These are phyloP conservation scores for Fusarium praegraminearum DNA, from an alignment of 2,329 filamentous ascomycete genomes.

Conservation along the genomic window DNA sequence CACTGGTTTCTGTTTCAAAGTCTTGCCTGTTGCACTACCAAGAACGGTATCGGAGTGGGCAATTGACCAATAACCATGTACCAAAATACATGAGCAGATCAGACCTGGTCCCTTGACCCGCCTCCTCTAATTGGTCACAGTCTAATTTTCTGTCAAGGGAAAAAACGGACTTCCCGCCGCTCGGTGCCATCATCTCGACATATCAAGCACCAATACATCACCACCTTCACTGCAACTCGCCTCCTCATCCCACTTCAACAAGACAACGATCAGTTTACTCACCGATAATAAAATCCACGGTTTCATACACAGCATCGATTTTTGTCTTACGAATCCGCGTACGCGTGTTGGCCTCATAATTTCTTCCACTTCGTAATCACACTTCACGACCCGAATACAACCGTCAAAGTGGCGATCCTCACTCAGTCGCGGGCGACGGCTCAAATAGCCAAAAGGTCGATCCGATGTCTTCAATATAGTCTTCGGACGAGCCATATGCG, in stretches of 20 bases:
- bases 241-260: not conserved
- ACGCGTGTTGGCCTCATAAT: conserved; percentile 25
- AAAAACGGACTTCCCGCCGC: conserved; percentile 42
- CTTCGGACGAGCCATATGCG: conserved; percentile 52
- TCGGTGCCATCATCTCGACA: conserved; percentile 18
- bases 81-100: conserved; percentile 2
- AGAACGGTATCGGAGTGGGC: conserved; percentile 8
- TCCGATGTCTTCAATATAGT: conserved; percentile 58
- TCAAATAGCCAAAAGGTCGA: conserved; percentile 54
- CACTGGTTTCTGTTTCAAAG: not conserved
- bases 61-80: conserved; percentile 41
- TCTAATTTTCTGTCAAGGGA: conserved; percentile 27
- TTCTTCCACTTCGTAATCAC: conserved; percentile 23
- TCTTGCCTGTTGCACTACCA: not conserved
- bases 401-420: conserved; percentile 52
- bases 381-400: conserved; percentile 15
- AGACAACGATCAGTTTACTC: not conserved
- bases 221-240: conserved; percentile 6
- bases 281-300: too few species aligned
- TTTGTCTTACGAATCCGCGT: not conserved
- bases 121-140: conserved; percentile 37
- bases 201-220: conserved; percentile 30
- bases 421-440: conserved; percentile 59
- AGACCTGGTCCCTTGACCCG: conserved; percentile 11
- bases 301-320: not conserved